Evolutionary conservation across 495 filamentous ascomycete genomes (phyloP).

Genomic region (Daldinia decipiens): DNA sequence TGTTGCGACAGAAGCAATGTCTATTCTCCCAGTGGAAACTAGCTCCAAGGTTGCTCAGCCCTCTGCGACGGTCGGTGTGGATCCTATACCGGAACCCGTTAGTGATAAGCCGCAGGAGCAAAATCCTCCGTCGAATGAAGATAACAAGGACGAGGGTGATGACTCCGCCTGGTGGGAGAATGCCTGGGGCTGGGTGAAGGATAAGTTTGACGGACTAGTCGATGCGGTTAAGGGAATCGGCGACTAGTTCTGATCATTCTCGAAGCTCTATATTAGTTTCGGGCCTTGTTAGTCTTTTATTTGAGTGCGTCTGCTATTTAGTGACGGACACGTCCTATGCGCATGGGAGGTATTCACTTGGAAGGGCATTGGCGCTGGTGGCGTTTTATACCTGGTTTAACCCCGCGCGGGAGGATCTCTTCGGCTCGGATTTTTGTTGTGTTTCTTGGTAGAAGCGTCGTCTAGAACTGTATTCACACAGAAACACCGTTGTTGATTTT

Average conservation of each 20-base stretch:
- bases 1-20: conserved; percentile 21
- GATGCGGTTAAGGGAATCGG: conserved; percentile 48
- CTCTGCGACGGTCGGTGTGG: conserved; percentile 29
- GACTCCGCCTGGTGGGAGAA: conserved; percentile 45
- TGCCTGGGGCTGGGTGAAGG: conserved; percentile 61
- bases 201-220: conserved; percentile 56
- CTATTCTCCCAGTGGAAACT: conserved; percentile 28
- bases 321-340: background rate
- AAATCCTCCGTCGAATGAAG: conserved; percentile 38
- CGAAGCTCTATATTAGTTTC: background rate
- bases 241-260: conserved; percentile 1
- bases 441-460: background rate
- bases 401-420: background rate
- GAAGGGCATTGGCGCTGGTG: conserved; percentile 1
- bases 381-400: background rate
- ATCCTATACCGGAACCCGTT: conserved; percentile 16
- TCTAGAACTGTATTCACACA: background rate
- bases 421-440: background rate
- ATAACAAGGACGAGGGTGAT: conserved; percentile 11
- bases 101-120: conserved; percentile 19
- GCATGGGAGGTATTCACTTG: background rate
- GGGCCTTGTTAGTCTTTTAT: background rate
- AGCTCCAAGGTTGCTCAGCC: conserved; percentile 15
- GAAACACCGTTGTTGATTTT: background rate
- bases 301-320: background rate